These are phyloP conservation scores for Ganoderma multipileum DNA, from an alignment of 1,284 basidiomycete genomes.

Conservation along the genomic window DNA sequence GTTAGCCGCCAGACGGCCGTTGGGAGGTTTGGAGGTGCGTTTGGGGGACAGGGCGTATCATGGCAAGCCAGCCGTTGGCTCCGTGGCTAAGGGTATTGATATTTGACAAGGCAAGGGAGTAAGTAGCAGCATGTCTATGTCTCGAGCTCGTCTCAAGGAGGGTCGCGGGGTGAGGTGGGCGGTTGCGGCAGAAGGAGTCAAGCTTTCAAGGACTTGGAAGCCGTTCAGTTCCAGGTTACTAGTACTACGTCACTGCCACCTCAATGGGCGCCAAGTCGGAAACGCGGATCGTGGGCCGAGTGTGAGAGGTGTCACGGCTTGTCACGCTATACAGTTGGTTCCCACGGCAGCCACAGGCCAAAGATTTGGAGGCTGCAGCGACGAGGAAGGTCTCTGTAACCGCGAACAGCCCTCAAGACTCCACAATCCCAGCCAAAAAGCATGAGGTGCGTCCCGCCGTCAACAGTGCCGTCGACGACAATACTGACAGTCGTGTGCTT, in stretches of 20 bases:
- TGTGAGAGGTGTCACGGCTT: not conserved
- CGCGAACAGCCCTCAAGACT: constrained; percentile 30
- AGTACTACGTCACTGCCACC: not conserved
- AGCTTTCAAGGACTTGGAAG: too few relatives aligned
- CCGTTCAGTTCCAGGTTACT: too few relatives aligned
- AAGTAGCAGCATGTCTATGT: too few relatives aligned
- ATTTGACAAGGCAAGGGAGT: too few relatives aligned
- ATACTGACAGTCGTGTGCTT: not conserved
- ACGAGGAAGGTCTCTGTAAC: not conserved
- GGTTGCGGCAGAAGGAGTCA: too few relatives aligned
- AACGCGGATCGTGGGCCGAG: not conserved
- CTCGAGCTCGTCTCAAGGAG: too few relatives aligned
- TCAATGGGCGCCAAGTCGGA: not conserved
- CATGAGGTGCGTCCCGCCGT: constrained; percentile 37
- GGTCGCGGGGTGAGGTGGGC: too few relatives aligned
- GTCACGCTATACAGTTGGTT: constrained; percentile 30
- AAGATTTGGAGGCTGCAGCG: constrained; percentile 15
- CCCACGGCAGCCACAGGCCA: constrained; percentile 24
- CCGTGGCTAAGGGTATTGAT: too few relatives aligned
- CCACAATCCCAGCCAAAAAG: constrained; percentile 30
- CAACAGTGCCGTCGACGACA: not conserved
- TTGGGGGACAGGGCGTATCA: too few relatives aligned
- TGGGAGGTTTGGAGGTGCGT: too few relatives aligned
- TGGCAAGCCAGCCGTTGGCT: too few relatives aligned
- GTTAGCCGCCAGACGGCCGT: too few relatives aligned